Base-by-base conservation (phyloP, 2,329 filamentous ascomycete genomes). In the Penicillium sp. region DNA sequence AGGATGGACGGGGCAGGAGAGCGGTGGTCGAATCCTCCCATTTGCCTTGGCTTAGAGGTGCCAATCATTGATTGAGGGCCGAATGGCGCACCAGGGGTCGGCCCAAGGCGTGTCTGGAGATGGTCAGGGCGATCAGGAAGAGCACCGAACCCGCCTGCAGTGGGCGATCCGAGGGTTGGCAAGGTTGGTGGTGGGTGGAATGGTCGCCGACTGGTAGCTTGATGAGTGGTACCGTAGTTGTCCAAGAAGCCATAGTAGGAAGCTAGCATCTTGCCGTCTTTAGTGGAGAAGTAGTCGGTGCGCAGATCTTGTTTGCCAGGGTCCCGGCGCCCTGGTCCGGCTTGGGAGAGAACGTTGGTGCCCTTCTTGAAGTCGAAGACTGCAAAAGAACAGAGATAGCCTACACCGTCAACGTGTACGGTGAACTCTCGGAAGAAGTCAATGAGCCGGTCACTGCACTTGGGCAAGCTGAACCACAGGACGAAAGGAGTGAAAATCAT, bases 391-490 rank as follows among this genome's bases (percentile, higher is more conserved):
- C 93, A 98, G 10, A 97, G 88, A 57, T 96, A 91, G 21, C 93
- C 93, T 32, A 98, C 78, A 0, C 93, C 93, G 63, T 98, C 93
- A 15, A 98, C 91, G 60, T 98, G 90, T 21, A 98, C 83, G 0
- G 93, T 97, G 60, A 97, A 96, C 65, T 98, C 93, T 34, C 93
- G 84, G 74, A 98, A 97, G 70, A 98, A 98, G 70, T 98, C 93
- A 51, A 97, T 84, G 55, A 98, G 85, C 52, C 90, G 87, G 58
- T 97, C 91, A 65, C 87, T 91, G 67, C 87, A 94, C 59, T 83
- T 85, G 0, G 90, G 88, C 31, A 97, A 77, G 53, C 87, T 90
- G 64, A 87, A 85, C 72, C 90, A 86, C 12, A 98, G 78, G 37
- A 98, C 80, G 61, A 95, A 83, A 0, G 93, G 93, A 0, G 91